Evolutionary conservation across 345 rosid genomes (phyloP), one percentile per base, ranked within the genome.

Genomic region (Stellera chamaejasme): DNA sequence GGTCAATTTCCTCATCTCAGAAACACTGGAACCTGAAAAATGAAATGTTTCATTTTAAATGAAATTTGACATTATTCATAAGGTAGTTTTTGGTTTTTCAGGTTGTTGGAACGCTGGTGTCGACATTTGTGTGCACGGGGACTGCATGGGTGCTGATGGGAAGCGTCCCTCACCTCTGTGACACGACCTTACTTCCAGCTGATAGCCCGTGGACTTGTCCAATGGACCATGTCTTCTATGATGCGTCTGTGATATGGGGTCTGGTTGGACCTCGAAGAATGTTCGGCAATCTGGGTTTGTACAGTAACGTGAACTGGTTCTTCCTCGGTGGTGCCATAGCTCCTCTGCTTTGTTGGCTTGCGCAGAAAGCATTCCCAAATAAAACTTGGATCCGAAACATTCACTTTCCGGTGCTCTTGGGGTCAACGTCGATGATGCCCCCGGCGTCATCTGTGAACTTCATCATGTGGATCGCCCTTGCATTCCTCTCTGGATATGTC

Each of bases 91-190:
- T 19, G 23, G n/a, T 26, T 2, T 45, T 70, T 62, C 75, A 88
- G 85, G 84, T 86, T 13, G 72, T 77, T 4, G 92, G 97, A 57
- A 82, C 95, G 11, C 10, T 86, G 11, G 54, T 84, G 48, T 66
- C 95, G 1, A 86, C 75, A 3, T 1, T 76, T 0, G 77, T 78
- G 1, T 84, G 84, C 81, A 69, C 69, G 2, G 11, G 61, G 36
- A 84, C 95, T 10, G 97, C 97, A 11, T 90, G 97, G 97, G 79
- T 84, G 89, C 72, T 86, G 55, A 90, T 90, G 97, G 85, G 27
- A 28, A 63, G 69, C 1, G 54, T 86, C 50, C 88, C 97, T 2
- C 48, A 86, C 77, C 78, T 90, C 13, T 90, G 92, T 42, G 84
- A 82, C 65, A 66, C 44, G n/a, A 11, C 62, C 46, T 28, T 62